Conservation (phyloP, 1,284 basidiomycete species). For the Thelephora terrestris region DNA sequence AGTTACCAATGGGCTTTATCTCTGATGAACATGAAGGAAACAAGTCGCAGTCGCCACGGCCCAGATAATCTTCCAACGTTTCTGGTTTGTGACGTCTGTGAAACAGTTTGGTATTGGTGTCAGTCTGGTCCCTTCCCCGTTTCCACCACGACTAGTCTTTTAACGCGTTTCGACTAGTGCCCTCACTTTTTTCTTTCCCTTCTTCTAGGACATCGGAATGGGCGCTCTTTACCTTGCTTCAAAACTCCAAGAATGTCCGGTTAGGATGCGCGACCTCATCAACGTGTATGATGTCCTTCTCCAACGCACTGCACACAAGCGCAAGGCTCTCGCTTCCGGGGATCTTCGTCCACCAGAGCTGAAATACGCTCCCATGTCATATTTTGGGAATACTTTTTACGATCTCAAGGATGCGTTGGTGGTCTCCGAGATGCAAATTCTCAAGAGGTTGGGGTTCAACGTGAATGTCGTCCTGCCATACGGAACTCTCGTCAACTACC, state of each 20-base stretch:
- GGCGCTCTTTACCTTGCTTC: slow-evolving; percentile 91
- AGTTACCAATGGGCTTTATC: background rate
- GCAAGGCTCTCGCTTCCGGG: slow-evolving; percentile 5
- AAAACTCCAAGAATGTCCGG: slow-evolving; percentile 90
- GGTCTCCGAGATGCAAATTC: slow-evolving; percentile 93
- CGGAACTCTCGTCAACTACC: slow-evolving; percentile 90
- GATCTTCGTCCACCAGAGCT: slow-evolving; percentile 33
- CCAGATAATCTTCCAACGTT: slow-evolving; percentile 92
- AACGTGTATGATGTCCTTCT: slow-evolving; percentile 88
- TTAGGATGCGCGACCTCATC: slow-evolving; percentile 88
- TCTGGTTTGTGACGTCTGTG: slow-evolving; percentile 95
- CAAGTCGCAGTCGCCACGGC: slow-evolving; percentile 96
- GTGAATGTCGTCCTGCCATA: slow-evolving; percentile 88
- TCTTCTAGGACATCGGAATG: slow-evolving; percentile 77
- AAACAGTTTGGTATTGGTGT: slow-evolving; percentile 88
- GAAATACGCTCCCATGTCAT: slow-evolving; percentile 75
- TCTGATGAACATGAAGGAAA: slow-evolving; percentile 45
- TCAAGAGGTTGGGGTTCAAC: slow-evolving; percentile 89
- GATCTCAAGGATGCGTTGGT: slow-evolving; percentile 86
- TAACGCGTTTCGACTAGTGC: slow-evolving; percentile 2
- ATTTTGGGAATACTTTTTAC: slow-evolving; percentile 77
- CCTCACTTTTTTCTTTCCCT: too few relatives aligned
- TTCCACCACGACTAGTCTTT: slow-evolving; percentile 3
- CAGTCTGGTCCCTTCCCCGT: slow-evolving; percentile 20
- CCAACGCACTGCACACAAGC: slow-evolving; percentile 44